Base-by-base conservation (phyloP, 768 basidiomycete genomes). In the Amyloporia xantha region DNA sequence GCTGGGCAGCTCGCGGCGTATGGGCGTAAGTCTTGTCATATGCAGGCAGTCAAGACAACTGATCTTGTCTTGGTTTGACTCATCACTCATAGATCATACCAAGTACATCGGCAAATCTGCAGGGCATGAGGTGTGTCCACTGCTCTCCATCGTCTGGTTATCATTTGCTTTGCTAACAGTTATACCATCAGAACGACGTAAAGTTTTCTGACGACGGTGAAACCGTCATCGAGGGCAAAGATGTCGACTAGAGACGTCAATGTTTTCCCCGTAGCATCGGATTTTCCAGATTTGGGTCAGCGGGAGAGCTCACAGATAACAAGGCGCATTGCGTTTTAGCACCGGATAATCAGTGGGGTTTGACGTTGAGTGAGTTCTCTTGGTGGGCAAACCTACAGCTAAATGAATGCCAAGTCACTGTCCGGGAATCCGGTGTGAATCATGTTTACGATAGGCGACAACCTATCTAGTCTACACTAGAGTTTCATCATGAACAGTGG, bases 141-240 rank as follows among this genome's bases (percentile, higher is more conserved):
- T 40, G 23, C 26, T 40, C 4, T 13, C 30, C 9, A 20, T 59
- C 63, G 23, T 73, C 72, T 46, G 62, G 71, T 68, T 4, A 41
- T 43, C 28, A 6, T 28, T 15, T 35, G 24, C 24, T 25, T 27
- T 24, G 28, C 28, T 27, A 13, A n/a, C n/a, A n/a, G n/a, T n/a
- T n/a, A n/a, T n/a, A n/a, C n/a, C 39, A n/a, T 28, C 55, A 90
- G 84, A 75, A 82, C 43, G 86, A 86, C 56, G 78, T 91, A 41
- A 84, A 79, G 57, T 82, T 91, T 50, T 87, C 87, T 0, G 77
- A 79, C 50, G 88, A 91, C 56, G 89, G 89, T 28, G 84, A 87
- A 63, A 71, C 57, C 10, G 74, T 90, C 1, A 54, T 86, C 43
- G 84, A 86, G 57, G 84, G 84, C 19, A 64, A 79, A 50, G 81